Conservation (phyloP, 2,329 filamentous ascomycete genomes). For the Chaetomium sp. region DNA sequence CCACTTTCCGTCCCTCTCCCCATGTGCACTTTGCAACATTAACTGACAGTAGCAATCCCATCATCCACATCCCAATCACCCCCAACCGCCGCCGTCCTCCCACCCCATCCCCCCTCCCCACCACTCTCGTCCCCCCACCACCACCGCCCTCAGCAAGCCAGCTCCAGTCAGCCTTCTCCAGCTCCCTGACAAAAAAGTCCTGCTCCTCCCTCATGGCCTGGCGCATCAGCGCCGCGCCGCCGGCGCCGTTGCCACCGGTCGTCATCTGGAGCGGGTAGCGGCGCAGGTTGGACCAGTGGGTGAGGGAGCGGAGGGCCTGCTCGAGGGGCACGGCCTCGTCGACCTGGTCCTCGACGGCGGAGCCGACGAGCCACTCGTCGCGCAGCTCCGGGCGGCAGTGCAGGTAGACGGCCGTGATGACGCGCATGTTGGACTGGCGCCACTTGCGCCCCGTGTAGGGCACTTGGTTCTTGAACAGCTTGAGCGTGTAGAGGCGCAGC, state of each 20-base stretch:
- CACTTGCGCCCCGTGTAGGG: conserved; percentile 98
- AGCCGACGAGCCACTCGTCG: conserved; percentile 92
- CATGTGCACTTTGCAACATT: too few relatives aligned
- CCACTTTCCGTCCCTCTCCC: too few relatives aligned
- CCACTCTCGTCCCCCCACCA: background rate
- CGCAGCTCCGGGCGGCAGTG: conserved; percentile 89
- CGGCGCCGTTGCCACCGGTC: conserved; percentile 30
- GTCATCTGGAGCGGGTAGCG: conserved; percentile 79
- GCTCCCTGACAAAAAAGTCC: conserved; percentile 77
- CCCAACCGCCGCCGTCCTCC: conserved; percentile 15
- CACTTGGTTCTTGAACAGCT: conserved; percentile 98
- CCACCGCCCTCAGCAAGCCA: conserved; percentile 12
- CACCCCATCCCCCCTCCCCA: background rate
- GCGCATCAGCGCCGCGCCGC: conserved; percentile 51
- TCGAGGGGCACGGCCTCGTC: conserved; percentile 91
- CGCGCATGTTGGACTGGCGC: conserved; percentile 97
- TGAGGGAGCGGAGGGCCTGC: conserved; percentile 83
- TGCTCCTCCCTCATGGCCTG: conserved; percentile 74
- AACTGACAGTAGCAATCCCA: too few relatives aligned
- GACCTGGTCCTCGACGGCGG: conserved; percentile 89
- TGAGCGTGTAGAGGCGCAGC: conserved; percentile 90
- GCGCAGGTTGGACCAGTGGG: conserved; percentile 91
- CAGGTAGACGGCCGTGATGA: conserved; percentile 95
- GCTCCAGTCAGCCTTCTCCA: conserved; percentile 67
- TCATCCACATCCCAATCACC: background rate